phyloP scores from a whole-genome alignment of 1,139 yeast species.

The Yamadazyma jaroonii region DNA sequence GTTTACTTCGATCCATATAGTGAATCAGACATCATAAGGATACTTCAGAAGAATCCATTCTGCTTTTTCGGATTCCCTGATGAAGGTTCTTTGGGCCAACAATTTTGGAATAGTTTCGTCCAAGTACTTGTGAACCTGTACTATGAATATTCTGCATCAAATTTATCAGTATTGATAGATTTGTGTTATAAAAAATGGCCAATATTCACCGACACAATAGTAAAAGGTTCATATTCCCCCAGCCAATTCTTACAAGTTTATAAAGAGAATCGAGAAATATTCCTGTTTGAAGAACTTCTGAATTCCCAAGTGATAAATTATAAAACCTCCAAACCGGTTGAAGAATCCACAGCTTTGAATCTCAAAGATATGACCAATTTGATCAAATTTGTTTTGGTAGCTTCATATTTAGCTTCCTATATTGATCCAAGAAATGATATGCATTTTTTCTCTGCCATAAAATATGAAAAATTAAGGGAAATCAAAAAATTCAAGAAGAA shows the following conservation, averaged over 20 bases:
- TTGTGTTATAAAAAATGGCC: slow-evolving; percentile 51
- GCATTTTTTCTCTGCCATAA: slow-evolving; percentile 57
- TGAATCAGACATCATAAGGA: slow-evolving; percentile 34
- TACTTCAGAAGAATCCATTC: slow-evolving; percentile 28
- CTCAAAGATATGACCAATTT: slow-evolving; percentile 46
- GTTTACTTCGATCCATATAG: slow-evolving; percentile 48
- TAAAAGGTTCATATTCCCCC: slow-evolving; percentile 26
- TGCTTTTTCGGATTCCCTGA: slow-evolving; percentile 22
- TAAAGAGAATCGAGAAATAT: slow-evolving; percentile 38
- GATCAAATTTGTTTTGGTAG: slow-evolving; percentile 61
- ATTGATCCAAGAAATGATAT: slow-evolving; percentile 60
- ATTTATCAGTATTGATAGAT: slow-evolving; percentile 41
- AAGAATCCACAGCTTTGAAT: slow-evolving; percentile 17
- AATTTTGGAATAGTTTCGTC: slow-evolving; percentile 49
- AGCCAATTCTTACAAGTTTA: slow-evolving; percentile 48
- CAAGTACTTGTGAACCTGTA: slow-evolving; percentile 52
- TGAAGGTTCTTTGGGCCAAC: slow-evolving; percentile 14
- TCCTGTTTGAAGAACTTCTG: slow-evolving; percentile 40
- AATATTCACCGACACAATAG: slow-evolving; percentile 41
- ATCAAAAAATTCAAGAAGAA: slow-evolving; percentile 27
- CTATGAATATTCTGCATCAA: slow-evolving; percentile 53
- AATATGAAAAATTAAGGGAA: slow-evolving; percentile 41
- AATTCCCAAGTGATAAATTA: slow-evolving; percentile 30
- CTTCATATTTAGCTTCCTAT: slow-evolving; percentile 70
- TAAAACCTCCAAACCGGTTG: slow-evolving; percentile 21